These are phyloP conservation scores for Domatiomyces globalis DNA, from an alignment of 2,329 filamentous ascomycete species.

Conservation along the genomic window DNA sequence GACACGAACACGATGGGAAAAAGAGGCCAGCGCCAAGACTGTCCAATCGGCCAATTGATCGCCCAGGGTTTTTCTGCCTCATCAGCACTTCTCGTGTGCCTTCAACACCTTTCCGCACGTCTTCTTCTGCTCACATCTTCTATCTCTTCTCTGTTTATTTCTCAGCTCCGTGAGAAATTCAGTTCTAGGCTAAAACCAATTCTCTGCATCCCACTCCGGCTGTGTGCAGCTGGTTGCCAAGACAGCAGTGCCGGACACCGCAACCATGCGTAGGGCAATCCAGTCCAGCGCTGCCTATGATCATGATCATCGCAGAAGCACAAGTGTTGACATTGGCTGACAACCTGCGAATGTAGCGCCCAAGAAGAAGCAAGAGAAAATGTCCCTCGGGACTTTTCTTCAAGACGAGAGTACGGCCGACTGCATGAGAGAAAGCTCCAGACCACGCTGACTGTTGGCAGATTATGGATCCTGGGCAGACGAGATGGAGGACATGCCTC, in stretches of 20 bases:
- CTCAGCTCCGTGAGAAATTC: background rate
- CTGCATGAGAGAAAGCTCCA: conserved; percentile 7
- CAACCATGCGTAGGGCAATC: background rate
- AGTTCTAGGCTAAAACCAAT: background rate
- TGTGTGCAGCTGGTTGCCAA: background rate
- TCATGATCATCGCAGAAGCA: conserved; percentile 7
- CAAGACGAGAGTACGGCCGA: conserved; percentile 64
- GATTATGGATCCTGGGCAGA: conserved; percentile 91
- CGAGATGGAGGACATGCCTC: conserved; percentile 80
- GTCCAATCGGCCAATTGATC: background rate
- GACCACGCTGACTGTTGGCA: conserved; percentile 26
- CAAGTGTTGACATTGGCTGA: conserved; percentile 10
- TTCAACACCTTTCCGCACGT: background rate
- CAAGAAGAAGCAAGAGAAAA: conserved; percentile 88
- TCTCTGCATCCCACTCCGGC: background rate
- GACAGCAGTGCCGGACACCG: background rate
- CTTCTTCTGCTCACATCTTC: background rate
- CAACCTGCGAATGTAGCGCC: conserved; percentile 48
- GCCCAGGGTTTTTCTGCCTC: background rate
- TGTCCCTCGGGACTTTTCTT: conserved; percentile 95
- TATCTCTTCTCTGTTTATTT: background rate
- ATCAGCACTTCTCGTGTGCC: background rate
- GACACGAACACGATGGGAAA: background rate
- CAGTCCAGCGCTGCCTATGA: background rate
- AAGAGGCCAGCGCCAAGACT: background rate